Base-by-base conservation (phyloP, 495 filamentous ascomycete species). In the Aspergillus cavernicola region DNA sequence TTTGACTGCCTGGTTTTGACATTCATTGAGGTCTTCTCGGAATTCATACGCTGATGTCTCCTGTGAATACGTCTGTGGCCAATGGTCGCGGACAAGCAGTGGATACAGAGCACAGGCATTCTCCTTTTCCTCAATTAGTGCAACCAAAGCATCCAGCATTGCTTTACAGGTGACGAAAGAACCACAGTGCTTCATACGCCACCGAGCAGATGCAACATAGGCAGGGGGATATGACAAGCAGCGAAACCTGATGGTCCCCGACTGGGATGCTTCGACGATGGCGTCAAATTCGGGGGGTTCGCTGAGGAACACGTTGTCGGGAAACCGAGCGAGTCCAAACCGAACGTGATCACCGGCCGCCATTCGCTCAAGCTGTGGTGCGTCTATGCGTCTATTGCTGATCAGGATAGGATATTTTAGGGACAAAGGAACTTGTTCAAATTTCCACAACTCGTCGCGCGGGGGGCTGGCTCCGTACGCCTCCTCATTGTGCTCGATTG, bases 91-190 rank as follows among this genome's bases (percentile, higher is more conserved):
- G 4, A 35, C 44, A 8, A 47, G 28, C 16, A 35, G 15, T n/a
- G 44, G 44, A 19, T 47, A 47, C 12, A 47, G 13, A 31, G 16
- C 26, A 19, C 44, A 47, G 13, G 24, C 26, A 32, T 20, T 19
- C 19, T 15, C 18, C 28, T 47, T 47, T 32, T 47, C 1, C 18
- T 47, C 44, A 2, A 47, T 15, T 15, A 47, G 28, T 10, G 44
- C 19, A 4, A 32, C 28, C n/a, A 47, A 19, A 32, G 44, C 12
- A 19, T 47, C 44, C 13, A 47, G 26, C 28, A 47, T 47, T 47
- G 28, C 44, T 36, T 47, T 47, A 15, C 2, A 16, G 18, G 44
- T 47, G 28, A 47, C 44, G 35, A 47, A 47, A 18, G 44, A 47
- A 12, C 44, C 28, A 12, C 28, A 47, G 20, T 47, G 44, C 9